Conservation (phyloP, 78 protist genomes). For the Ministeria vibrans region DNA sequence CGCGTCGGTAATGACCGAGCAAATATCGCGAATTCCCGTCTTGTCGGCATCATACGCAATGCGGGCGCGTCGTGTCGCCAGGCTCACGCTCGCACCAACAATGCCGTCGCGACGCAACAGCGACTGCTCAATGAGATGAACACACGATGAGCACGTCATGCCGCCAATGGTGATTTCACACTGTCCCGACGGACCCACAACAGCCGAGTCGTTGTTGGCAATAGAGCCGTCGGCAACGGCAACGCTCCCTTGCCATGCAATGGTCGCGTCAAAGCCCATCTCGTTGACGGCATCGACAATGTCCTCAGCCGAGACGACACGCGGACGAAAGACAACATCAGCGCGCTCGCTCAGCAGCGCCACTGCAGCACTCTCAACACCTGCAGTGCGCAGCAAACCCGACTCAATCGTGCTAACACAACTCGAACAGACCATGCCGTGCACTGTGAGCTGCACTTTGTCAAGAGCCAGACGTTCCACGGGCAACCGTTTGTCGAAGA, state of each 20-base stretch:
- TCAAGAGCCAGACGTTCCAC: not conserved
- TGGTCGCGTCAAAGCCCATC: slow-evolving; percentile 17
- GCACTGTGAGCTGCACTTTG: not conserved
- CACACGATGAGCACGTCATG: slow-evolving; percentile 11
- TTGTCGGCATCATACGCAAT: not conserved
- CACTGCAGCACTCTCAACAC: slow-evolving; percentile 9
- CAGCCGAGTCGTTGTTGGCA: not conserved
- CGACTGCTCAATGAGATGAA: not conserved
- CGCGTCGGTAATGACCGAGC: not conserved
- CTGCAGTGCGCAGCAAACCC: not conserved
- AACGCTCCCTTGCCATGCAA: not conserved
- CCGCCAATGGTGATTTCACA: not conserved
- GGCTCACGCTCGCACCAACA: not conserved
- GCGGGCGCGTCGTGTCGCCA: not conserved
- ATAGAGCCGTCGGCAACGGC: not conserved
- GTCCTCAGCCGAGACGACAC: not conserved
- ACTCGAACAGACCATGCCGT: slow-evolving; percentile 46
- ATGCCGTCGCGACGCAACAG: not conserved
- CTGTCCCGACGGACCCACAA: not conserved
- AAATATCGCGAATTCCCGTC: not conserved
- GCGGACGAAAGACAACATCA: not conserved
- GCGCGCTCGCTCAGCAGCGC: not conserved
- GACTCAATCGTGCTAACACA: slow-evolving; percentile 33
- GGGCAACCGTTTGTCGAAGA: too few species aligned
- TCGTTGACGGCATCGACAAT: not conserved